Evolutionary conservation across 495 filamentous ascomycete genomes (phyloP), one percentile per base, ranked within the genome.

Genomic region (Echria macrotheca): DNA sequence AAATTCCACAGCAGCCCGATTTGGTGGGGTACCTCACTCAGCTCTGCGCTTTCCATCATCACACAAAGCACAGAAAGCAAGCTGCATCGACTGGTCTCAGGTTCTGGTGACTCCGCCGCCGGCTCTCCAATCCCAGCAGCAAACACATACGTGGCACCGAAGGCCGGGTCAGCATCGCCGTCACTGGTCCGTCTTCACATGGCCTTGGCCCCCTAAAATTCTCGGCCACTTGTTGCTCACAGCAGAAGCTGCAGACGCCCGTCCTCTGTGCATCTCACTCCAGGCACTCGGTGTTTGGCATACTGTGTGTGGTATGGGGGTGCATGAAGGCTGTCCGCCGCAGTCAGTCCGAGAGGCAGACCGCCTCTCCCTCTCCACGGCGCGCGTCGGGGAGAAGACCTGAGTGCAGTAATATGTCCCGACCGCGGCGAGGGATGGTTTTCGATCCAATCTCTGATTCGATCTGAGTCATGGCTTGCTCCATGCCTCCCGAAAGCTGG

Each of bases 311-410:
- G n/a, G n/a, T 24, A 18, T 31, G 45, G 35, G 35, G 45, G 5
- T 38, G 45, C 45, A 48, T 39, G 35, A 26, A 35, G 17, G 35
- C 19, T 48, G 36, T 19, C 22, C 24, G 46, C 46, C 46, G 46
- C 35, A 48, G 28, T 28, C 46, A 48, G 46, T 39, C 46, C 22
- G 23, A 24, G 21, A 4, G 23, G 46, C 29, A 21, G 22, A 28
- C 25, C 25, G 17, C 32, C 32, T 36, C 35, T n/a, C n/a, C n/a
- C n/a, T n/a, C n/a, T n/a, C n/a, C n/a, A n/a, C n/a, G n/a, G n/a
- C n/a, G n/a, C n/a, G n/a, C n/a, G n/a, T n/a, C n/a, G n/a, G n/a
- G n/a, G n/a, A n/a, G n/a, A n/a, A n/a, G n/a, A n/a, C n/a, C n/a
- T n/a, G n/a, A n/a, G n/a, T n/a, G n/a, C n/a, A n/a, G n/a, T n/a